phyloP scores from a whole-genome alignment of 1,284 basidiomycete species.

The Ceratobasidium sp. region DNA sequence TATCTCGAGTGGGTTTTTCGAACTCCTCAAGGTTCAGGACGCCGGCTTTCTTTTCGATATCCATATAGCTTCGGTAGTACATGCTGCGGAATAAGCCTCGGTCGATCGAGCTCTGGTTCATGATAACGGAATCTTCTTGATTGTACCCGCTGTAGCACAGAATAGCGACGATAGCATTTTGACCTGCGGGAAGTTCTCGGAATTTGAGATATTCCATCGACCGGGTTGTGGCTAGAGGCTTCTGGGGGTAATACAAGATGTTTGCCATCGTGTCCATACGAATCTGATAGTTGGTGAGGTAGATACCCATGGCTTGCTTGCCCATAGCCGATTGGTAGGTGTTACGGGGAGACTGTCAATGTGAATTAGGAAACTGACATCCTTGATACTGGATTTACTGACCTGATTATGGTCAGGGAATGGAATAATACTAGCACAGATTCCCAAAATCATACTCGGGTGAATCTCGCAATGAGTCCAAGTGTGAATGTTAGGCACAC shows the following conservation, averaged over 20 bases:
- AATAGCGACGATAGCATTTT: constrained; percentile 98
- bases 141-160: constrained; percentile 99
- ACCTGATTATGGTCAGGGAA: constrained; percentile 99
- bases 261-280: constrained; percentile 99
- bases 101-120: constrained; percentile 99
- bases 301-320: constrained; percentile 99
- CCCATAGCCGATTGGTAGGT: constrained; percentile 99
- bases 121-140: constrained; percentile 99
- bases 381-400: constrained; percentile 50
- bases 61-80: constrained; percentile 98
- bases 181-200: constrained; percentile 96
- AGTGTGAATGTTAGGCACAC: constrained; percentile 81
- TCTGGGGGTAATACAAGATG: constrained; percentile 98
- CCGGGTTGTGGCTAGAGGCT: constrained; percentile 96
- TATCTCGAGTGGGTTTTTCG: constrained; percentile 94
- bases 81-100: constrained; percentile 98
- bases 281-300: constrained; percentile 95
- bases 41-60: constrained; percentile 97
- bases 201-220: constrained; percentile 99
- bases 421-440: constrained; percentile 98
- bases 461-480: constrained; percentile 99
- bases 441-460: constrained; percentile 98
- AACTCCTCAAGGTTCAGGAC: constrained; percentile 94
- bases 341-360: constrained; percentile 90
- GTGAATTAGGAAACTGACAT: constrained; percentile 45